Conservation (phyloP, 352 stramenopile species). For the Phytophthora sansomeana region DNA sequence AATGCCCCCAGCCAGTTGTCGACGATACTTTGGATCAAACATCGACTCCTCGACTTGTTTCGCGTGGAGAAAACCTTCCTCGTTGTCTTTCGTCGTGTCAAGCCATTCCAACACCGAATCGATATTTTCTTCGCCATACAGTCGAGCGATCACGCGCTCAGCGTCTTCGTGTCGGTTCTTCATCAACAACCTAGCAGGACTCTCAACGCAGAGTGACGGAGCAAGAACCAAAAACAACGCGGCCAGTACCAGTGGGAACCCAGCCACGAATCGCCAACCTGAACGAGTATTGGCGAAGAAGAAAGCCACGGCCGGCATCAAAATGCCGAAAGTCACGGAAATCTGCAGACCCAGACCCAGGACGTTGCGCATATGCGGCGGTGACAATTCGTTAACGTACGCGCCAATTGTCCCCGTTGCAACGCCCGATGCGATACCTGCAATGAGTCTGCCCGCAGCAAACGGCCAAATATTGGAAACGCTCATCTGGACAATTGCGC, state of each 20-base stretch:
- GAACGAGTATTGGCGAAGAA: conserved; percentile 60
- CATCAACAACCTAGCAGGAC: conserved; percentile 49
- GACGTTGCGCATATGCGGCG: conserved; percentile 41
- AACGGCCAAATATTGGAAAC: conserved; percentile 42
- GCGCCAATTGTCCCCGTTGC: conserved; percentile 40
- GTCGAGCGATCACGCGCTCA: conserved; percentile 23
- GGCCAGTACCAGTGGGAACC: conserved; percentile 55
- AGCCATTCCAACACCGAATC: conserved; percentile 20
- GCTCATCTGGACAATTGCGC: conserved; percentile 37
- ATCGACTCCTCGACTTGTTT: conserved; percentile 24
- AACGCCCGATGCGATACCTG: conserved; percentile 46
- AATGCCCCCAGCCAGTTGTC: conserved; percentile 42
- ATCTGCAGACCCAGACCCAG: conserved; percentile 50
- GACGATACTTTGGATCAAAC: conserved; percentile 32
- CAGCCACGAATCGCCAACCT: conserved; percentile 54
- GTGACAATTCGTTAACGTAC: conserved; percentile 53
- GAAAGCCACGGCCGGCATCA: conserved; percentile 54
- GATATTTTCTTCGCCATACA: conserved; percentile 42
- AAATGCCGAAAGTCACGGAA: conserved; percentile 53
- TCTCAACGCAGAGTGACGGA: conserved; percentile 54
- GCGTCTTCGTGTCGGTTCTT: conserved; percentile 32
- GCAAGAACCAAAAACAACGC: conserved; percentile 49
- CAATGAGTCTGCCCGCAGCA: conserved; percentile 42
- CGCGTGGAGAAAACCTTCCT: conserved; percentile 17
- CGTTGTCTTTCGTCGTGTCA: conserved; percentile 5